Evolutionary conservation across 2,329 filamentous ascomycete species (phyloP).

Genomic region (Hirsutella rhossiliensis): DNA sequence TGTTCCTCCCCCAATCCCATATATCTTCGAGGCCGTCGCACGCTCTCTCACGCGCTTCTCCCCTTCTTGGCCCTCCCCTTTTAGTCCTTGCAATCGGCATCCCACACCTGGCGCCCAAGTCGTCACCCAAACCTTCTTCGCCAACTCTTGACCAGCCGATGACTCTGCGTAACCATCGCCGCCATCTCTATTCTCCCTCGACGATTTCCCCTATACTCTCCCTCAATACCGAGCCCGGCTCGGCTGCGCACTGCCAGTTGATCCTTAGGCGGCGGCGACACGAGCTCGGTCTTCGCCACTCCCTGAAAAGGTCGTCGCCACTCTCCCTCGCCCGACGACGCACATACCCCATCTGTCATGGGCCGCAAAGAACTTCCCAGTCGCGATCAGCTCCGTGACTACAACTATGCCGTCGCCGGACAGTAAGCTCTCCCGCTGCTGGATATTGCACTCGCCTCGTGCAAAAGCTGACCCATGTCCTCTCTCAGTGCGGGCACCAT

Average conservation of each 20-base stretch:
- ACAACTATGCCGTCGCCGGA: slow-evolving; percentile 68
- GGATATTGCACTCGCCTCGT: neutral
- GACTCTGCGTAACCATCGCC: no score
- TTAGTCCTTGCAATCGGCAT: no score
- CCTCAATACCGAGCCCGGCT: no score
- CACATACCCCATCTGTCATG: slow-evolving; percentile 5
- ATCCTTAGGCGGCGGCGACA: neutral
- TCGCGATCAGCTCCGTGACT: slow-evolving; percentile 51
- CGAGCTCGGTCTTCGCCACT: neutral
- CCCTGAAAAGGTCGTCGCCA: no score
- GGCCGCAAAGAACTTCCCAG: slow-evolving; percentile 34
- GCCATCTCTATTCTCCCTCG: no score
- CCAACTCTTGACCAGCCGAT: no score
- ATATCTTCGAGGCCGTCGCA: neutral
- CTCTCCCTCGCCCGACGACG: neutral
- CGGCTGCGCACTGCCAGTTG: neutral
- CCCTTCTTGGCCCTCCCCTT: neutral
- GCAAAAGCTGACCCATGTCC: neutral
- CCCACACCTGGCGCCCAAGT: no score
- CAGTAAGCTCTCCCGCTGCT: slow-evolving; percentile 48
- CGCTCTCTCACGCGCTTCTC: neutral
- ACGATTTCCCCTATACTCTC: no score
- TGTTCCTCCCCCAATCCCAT: neutral
- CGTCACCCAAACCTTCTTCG: no score
- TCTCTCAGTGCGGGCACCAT: slow-evolving; percentile 73